Evolutionary conservation across 106 monocot species (phyloP).

Genomic region (Narthecium ossifragum): DNA sequence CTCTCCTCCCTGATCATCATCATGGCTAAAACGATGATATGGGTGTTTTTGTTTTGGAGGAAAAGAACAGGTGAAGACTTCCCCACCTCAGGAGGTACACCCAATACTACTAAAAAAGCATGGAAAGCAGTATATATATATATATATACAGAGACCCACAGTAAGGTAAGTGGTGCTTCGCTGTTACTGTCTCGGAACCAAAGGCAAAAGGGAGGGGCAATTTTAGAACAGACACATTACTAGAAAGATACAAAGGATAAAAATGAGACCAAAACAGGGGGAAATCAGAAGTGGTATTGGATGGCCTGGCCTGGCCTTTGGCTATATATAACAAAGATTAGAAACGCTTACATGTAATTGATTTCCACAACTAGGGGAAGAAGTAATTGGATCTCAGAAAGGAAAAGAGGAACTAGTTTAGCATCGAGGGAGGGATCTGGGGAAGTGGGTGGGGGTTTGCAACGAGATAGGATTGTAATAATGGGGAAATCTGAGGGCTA

Average conservation of each 20-base stretch:
- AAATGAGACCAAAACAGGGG: neutral
- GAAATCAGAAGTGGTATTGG: too few relatives aligned
- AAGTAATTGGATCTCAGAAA: too few relatives aligned
- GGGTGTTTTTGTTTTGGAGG: too few relatives aligned
- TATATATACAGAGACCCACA: neutral
- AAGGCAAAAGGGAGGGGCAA: neutral
- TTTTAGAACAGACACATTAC: neutral
- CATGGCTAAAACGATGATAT: constrained; percentile 29
- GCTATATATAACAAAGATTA: too few relatives aligned
- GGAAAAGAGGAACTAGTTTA: too few relatives aligned
- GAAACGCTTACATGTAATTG: too few relatives aligned
- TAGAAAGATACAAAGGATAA: neutral
- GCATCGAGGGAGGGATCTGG: neutral
- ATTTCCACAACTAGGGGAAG: too few relatives aligned
- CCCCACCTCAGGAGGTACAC: neutral
- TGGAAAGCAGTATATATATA: neutral
- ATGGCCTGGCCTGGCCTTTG: too few relatives aligned
- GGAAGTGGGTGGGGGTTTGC: neutral
- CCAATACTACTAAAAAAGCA: neutral
- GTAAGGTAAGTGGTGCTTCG: neutral
- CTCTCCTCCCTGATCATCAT: constrained; percentile 51
- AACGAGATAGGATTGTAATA: neutral
- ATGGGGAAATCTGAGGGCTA: neutral
- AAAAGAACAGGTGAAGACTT: neutral
- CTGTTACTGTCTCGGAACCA: constrained; percentile 1